These are phyloP conservation scores for Nemophila menziesii DNA, from an alignment of 257 asterid species.

Conservation along the genomic window DNA sequence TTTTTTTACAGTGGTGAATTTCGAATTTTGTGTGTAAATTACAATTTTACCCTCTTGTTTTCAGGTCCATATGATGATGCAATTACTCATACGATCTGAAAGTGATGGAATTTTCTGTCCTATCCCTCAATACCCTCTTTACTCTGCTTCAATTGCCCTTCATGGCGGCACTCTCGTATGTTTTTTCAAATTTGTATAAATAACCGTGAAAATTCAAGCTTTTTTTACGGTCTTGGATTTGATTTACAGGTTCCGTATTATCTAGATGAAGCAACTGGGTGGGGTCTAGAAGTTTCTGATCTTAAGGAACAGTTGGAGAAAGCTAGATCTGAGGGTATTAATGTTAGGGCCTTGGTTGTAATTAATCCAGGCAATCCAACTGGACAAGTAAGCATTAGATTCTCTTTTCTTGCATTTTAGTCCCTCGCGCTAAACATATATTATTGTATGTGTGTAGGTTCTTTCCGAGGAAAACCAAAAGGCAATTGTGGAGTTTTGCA, in stretches of 20 bases:
- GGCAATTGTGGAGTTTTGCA: constrained; percentile 89
- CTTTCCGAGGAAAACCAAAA: constrained; percentile 57
- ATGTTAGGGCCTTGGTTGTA: constrained; percentile 81
- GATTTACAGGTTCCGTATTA: constrained; percentile 76
- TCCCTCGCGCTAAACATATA: constrained; percentile 4
- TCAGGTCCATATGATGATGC: constrained; percentile 99
- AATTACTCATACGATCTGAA: constrained; percentile 63
- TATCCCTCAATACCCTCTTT: constrained; percentile 95
- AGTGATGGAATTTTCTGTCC: constrained; percentile 93
- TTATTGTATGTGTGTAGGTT: constrained; percentile 21
- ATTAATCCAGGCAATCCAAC: constrained; percentile 99
- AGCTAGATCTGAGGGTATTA: constrained; percentile 67
- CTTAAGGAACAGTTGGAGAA: constrained; percentile 67
- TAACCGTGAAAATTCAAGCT: not conserved
- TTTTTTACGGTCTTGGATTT: not conserved
- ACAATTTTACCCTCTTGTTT: constrained; percentile 2
- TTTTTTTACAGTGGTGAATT: constrained; percentile 1
- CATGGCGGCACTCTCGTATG: constrained; percentile 96
- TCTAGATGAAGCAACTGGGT: constrained; percentile 91
- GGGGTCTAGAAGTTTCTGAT: constrained; percentile 87
- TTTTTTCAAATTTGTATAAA: no score
- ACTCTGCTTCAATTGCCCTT: constrained; percentile 75
- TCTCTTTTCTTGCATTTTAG: not conserved
- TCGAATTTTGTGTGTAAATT: not conserved
- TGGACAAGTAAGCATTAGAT: constrained; percentile 53